Base-by-base conservation (phyloP, 352 stramenopile species). In the Phytophthora litchii region DNA sequence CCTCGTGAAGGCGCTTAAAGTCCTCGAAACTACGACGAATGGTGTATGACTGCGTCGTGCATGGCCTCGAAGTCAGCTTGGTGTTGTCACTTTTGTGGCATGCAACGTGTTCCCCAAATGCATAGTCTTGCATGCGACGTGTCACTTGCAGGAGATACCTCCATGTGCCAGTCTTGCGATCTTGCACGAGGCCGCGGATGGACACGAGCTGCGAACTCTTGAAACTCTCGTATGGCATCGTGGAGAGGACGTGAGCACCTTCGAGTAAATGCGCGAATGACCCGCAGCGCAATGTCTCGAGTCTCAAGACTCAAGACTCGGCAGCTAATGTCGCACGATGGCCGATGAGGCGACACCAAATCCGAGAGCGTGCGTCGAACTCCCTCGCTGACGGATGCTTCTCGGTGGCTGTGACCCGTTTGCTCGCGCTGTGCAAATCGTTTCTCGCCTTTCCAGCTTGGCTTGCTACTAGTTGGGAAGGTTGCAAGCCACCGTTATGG, bases 171-270 rank as follows among this genome's bases (percentile, higher is more conserved):
- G 78, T 88, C 35, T 72, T 66, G 13, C 70, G 55, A 58, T 90
- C 80, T 57, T 88, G 78, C 50, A 83, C 74, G n/a, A 90, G 78
- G n/a, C 81, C 74, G 29, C 78, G 80, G 70, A 90, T 90, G 41
- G 72, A 59, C 35, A 84, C 78, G 46, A 79, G 72, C 45, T 90
- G 76, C 58, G 79, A 76, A 23, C 72, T 81, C 40, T 76, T 78
- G 58, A 91, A 91, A 71, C 81, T 91, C 59, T 91, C 81, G 81
- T 91, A 91, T 25, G 78, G 78, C 81, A 91, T 91, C 8, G 41
- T 43, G 42, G 16, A 20, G 17, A 14, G 10, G n/a, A 34, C 10
- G 31, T 41, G 48, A 10, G 40, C 13, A 34, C 19, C 13, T 49
- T 40, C 41, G 49, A 57, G 62, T 29, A 60, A 54, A 60, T 71